phyloP scores from a whole-genome alignment of 495 filamentous ascomycete genomes.

The Aspergillus sclerotiicarbonarius region DNA sequence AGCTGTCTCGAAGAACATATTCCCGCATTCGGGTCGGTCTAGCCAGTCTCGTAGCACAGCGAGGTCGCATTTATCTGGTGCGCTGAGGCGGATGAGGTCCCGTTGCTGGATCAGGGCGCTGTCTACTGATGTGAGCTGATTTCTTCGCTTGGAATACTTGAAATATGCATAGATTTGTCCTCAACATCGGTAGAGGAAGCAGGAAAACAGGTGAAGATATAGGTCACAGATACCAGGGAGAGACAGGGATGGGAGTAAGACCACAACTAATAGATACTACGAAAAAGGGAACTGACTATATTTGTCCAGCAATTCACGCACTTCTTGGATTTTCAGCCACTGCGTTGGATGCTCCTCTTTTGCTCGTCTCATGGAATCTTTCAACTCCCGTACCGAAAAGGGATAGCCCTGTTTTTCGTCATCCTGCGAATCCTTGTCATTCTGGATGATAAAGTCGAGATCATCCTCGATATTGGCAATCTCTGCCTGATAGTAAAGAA shows the following conservation, averaged over 20 bases:
- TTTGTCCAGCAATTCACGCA: slow-evolving; percentile 22
- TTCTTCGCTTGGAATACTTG: no score
- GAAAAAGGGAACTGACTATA: slow-evolving; percentile 2
- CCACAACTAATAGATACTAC: background rate
- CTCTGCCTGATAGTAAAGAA: slow-evolving; percentile 37
- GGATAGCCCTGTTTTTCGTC: slow-evolving; percentile 8
- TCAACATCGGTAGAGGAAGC: no score
- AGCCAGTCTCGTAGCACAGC: slow-evolving; percentile 1
- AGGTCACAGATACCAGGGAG: no score
- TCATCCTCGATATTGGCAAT: slow-evolving; percentile 27
- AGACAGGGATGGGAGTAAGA: no score
- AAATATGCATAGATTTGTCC: background rate
- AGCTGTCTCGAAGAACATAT: background rate
- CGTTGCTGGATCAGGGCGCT: slow-evolving; percentile 1
- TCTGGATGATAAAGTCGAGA: slow-evolving; percentile 16
- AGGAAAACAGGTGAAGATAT: no score
- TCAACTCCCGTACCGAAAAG: slow-evolving; percentile 9
- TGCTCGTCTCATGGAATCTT: slow-evolving; percentile 3
- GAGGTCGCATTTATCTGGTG: slow-evolving; percentile 3
- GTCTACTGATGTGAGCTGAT: background rate
- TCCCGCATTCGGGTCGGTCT: background rate
- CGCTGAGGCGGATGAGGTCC: background rate
- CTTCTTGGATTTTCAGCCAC: slow-evolving; percentile 26
- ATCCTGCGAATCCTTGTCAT: slow-evolving; percentile 11
- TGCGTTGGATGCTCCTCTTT: slow-evolving; percentile 7